Evolutionary conservation across 441 rosid genomes (phyloP), one percentile per base, ranked within the genome.

Genomic region (Melianthus villosus): DNA sequence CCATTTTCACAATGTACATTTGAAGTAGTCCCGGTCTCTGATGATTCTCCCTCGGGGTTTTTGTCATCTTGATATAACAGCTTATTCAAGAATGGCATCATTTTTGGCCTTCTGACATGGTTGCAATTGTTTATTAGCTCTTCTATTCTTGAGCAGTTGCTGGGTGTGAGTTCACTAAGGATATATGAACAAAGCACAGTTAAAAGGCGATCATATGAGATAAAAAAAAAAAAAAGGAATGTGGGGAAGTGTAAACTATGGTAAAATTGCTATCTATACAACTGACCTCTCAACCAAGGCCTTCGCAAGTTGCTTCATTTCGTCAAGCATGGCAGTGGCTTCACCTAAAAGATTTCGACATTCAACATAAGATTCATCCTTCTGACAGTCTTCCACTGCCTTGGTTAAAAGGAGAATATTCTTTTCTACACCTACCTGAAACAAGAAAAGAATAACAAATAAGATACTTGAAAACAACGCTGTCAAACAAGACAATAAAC

Each of bases 271-370:
- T 8, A 9, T 13, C 30, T 42, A 6, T 17, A 9, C 35, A 22
- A 53, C 71, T 26, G 27, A 56, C 67, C 67, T 53, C 25, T 14
- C 22, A 25, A 34, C 46, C 6, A 60, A 35, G 34, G 34, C 54
- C 13, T 22, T 25, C 25, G 18, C 5, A 9, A 65, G 44, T 44
- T 29, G 37, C 40, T 50, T 46, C 48, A 50, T 3, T 32, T 61
- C 53, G 28, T 38, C 41, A 14, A 57, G 53, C 55, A 50, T n/a
- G 39, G 7, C 12, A 1, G 44, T 17, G 17, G 51, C 51, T 19
- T 50, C 46, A 8, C 16, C 39, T 4, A 25, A 15, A 3, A 18
- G 22, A 18, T 6, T 14, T 35, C 16, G 23, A 11, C 9, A 31
- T 34, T 46, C 29, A 11, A 4, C 25, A 0, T 19, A 4, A 6